Evolutionary conservation across 371 early-diverging fungal species (phyloP), one percentile per base, ranked within the genome.

Genomic region (Rhizopus arrhizus): DNA sequence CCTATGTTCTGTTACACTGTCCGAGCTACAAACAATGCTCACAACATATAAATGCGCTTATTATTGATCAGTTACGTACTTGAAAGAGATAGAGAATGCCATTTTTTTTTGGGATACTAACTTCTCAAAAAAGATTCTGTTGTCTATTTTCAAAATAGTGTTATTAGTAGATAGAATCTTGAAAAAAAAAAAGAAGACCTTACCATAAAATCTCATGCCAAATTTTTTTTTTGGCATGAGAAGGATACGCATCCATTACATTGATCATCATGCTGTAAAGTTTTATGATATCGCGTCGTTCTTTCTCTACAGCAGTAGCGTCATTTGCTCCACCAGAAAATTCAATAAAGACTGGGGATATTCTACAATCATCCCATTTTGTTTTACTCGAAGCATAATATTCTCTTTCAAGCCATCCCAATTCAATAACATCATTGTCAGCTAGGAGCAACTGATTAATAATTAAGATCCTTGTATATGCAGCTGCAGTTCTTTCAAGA

Each of bases 401-500:
- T 12, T 60, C 60, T 29, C 60, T 60, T 9, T 60, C 60, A 3
- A 53, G 35, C 53, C 53, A 54, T 12, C 61, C 49, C 32, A 47
- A 48, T 61, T 61, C 55, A 10, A 54, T 36, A 31, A 61, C 31
- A 48, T 47, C 50, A 29, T 49, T 61, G 6, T 31, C 33, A 33
- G 41, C 7, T 3, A 61, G 55, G 33, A 61, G 53, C 54, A 61
- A 42, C 22, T 29, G 61, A 46, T 61, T 61, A 5, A 11, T 38
- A 31, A 61, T 47, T 0, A 40, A 15, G 0, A 48, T 48, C 11
- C 47, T 61, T 38, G 48, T 53, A 13, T 54, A 40, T 10, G 33
- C 53, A 40, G 54, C 61, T 54, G 49, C 55, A 48, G 55, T 28
- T 11, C 61, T 61, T 54, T 61, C 61, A 47, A 54, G 55, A 5